Conservation (phyloP, 2,329 filamentous ascomycete genomes). For the Pseudogymnoascus sp. region DNA sequence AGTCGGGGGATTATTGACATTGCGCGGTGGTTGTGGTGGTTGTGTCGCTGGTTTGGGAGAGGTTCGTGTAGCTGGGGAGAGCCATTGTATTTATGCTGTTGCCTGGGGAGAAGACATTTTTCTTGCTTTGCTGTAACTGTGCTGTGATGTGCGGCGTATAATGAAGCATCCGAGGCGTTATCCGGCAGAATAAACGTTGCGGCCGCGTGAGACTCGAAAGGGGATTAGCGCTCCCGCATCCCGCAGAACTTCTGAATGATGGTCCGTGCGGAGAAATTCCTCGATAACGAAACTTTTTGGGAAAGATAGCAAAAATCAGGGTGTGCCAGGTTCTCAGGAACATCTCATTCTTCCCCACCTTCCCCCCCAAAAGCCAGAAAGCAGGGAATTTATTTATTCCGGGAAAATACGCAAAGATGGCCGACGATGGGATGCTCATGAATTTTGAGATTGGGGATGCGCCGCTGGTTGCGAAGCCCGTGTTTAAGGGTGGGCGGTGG, state of each 20-base stretch:
- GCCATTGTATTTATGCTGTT: background rate
- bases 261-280: slow-evolving; percentile 16
- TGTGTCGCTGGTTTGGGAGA: background rate
- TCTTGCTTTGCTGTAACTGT: slow-evolving; percentile 18
- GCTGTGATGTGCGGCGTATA: slow-evolving; percentile 28
- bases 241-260: background rate
- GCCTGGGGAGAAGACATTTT: background rate
- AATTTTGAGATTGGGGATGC: slow-evolving; percentile 76
- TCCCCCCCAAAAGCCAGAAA: background rate
- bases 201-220: background rate
- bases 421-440: slow-evolving; percentile 87
- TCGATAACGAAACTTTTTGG: slow-evolving; percentile 17
- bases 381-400: background rate
- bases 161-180: slow-evolving; percentile 19
- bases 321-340: background rate
- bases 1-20: background rate
- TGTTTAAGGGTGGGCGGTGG: slow-evolving; percentile 87
- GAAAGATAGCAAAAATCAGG: background rate
- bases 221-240: slow-evolving; percentile 20
- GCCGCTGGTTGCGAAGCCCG: slow-evolving; percentile 50
- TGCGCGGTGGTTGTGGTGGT: background rate
- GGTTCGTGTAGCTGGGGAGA: background rate
- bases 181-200: slow-evolving; percentile 1
- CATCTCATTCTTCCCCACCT: background rate
- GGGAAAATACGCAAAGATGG: slow-evolving; percentile 52